Evolutionary conservation across 495 filamentous ascomycete genomes (phyloP).

Genomic region (Tuber microsphaerosporum): DNA sequence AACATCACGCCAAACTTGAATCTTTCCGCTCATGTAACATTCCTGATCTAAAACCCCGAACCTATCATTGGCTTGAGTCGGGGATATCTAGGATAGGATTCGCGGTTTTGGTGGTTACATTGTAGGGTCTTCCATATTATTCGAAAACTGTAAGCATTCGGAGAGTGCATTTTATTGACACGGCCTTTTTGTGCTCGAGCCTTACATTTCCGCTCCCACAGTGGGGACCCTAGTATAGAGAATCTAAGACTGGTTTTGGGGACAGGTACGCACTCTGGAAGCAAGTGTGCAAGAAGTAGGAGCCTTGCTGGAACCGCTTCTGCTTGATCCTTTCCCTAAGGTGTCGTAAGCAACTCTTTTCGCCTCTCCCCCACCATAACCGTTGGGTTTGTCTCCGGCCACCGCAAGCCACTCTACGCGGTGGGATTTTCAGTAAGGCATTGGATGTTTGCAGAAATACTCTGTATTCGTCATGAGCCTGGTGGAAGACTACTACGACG

Average conservation of each 20-base stretch:
- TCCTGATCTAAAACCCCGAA: background rate
- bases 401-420: background rate
- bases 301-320: background rate
- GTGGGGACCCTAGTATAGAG: background rate
- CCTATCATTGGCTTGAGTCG: background rate
- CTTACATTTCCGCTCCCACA: background rate
- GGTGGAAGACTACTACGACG: constrained; percentile 12
- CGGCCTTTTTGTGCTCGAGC: background rate
- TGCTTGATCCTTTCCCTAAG: background rate
- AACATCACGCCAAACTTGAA: background rate
- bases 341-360: background rate
- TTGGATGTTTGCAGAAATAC: background rate
- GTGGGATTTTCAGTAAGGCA: background rate
- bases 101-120: background rate
- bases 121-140: no score
- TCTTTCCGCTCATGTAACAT: background rate
- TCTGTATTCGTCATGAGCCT: background rate
- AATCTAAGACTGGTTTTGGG: background rate
- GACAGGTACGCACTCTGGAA: background rate
- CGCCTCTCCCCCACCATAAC: background rate
- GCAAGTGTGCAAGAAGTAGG: no score
- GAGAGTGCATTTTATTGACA: background rate
- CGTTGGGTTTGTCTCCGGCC: background rate
- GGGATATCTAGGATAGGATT: background rate
- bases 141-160: background rate